Conservation (phyloP, 75 land plant species). For the Ceratopteris richardii region DNA sequence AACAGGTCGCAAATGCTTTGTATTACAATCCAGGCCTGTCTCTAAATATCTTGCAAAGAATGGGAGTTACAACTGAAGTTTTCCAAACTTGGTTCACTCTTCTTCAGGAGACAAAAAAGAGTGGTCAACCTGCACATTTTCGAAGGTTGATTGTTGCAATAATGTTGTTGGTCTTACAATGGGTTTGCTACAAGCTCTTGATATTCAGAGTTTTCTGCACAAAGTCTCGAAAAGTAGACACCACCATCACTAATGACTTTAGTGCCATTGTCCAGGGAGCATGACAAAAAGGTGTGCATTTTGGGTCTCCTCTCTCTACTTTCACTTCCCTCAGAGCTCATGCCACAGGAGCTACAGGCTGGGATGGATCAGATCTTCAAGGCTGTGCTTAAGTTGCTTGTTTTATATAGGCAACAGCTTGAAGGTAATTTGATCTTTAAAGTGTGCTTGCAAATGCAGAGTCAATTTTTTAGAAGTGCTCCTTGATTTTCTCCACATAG, state of each 20-base stretch:
- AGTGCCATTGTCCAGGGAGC: conserved; percentile 49
- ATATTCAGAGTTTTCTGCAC: too few relatives aligned
- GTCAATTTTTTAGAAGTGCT: not conserved
- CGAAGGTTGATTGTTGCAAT: conserved; percentile 38
- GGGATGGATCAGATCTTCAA: conserved; percentile 70
- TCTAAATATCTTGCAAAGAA: conserved; percentile 61
- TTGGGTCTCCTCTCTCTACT: conserved; percentile 83
- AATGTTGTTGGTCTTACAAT: not conserved
- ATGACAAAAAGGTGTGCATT: conserved; percentile 97
- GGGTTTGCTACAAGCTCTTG: not conserved
- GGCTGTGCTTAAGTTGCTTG: conserved; percentile 76
- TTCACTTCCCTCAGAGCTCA: conserved; percentile 52
- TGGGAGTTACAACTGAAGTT: conserved; percentile 69
- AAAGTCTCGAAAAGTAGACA: too few relatives aligned
- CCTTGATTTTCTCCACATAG: not conserved
- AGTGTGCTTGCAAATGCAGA: not conserved
- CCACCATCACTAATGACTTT: conserved; percentile 5
- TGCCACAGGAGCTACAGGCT: conserved; percentile 54
- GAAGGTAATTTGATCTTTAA: conserved; percentile 50
- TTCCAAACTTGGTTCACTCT: conserved; percentile 85
- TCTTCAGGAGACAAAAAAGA: conserved; percentile 77
- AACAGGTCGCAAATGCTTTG: conserved; percentile 85
- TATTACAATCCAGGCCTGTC: conserved; percentile 81
- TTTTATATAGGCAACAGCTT: conserved; percentile 92
- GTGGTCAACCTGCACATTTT: conserved; percentile 71